phyloP scores from a whole-genome alignment of 371 early-diverging fungal species.

The Syncephalastrum contaminatum region DNA sequence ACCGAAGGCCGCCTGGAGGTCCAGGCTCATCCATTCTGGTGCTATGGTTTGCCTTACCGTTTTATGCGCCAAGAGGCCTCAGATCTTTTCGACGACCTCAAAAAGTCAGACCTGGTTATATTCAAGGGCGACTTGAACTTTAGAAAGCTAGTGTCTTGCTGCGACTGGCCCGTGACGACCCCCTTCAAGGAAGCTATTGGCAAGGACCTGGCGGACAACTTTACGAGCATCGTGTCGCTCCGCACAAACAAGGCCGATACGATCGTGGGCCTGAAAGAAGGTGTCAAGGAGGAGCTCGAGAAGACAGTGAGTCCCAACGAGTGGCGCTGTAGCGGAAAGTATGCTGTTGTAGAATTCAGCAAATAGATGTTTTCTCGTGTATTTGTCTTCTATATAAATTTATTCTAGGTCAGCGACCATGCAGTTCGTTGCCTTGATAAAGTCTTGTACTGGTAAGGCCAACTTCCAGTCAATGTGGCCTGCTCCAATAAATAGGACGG shows the following conservation, averaged over 20 bases:
- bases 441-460: conserved; percentile 63
- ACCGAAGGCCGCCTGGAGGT: conserved; percentile 60
- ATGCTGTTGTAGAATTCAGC: conserved; percentile 67
- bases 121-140: conserved; percentile 98
- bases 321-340: conserved; percentile 78
- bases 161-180: conserved; percentile 79
- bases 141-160: conserved; percentile 89
- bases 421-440: conserved; percentile 60
- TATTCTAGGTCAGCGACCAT: conserved; percentile 62
- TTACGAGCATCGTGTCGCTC: conserved; percentile 67
- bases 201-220: conserved; percentile 49
- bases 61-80: conserved; percentile 65
- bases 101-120: conserved; percentile 66
- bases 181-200: conserved; percentile 85
- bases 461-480: conserved; percentile 91
- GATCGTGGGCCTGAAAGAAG: conserved; percentile 73
- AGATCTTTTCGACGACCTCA: conserved; percentile 58
- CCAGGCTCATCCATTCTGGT: conserved; percentile 82
- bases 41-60: conserved; percentile 75
- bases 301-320: conserved; percentile 35
- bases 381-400: not conserved
- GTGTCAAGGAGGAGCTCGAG: conserved; percentile 60
- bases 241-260: conserved; percentile 91
- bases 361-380: not conserved
- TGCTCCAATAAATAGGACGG: conserved; percentile 81